A percentile compares a stretch with the other conserved stretches of the same genome.
Evolutionary conservation across 2,329 filamentous ascomycete species (phyloP).

Genomic region (Ophioceras dolichostomum): DNA sequence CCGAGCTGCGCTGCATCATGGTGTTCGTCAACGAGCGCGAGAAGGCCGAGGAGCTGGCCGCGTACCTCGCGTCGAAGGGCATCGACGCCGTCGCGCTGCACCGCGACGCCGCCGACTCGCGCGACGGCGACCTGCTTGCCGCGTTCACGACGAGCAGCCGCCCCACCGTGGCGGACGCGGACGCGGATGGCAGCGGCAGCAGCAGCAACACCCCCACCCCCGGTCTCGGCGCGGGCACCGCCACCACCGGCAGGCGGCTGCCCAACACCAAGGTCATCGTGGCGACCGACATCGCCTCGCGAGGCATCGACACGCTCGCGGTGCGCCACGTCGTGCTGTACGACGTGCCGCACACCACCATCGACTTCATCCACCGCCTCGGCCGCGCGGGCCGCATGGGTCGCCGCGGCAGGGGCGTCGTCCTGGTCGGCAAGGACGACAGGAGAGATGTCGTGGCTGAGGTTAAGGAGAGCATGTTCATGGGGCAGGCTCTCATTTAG

Average conservation of each 20-base stretch:
- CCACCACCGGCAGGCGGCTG: slow-evolving; percentile 32
- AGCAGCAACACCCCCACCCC: slow-evolving; percentile 14
- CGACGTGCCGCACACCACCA: slow-evolving; percentile 94
- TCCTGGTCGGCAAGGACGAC: slow-evolving; percentile 82
- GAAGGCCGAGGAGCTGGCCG: slow-evolving; percentile 59
- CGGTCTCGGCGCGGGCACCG: too few relatives aligned
- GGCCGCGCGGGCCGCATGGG: slow-evolving; percentile 91
- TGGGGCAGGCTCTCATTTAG: slow-evolving; percentile 65
- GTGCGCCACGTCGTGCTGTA: slow-evolving; percentile 89
- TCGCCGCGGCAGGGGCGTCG: slow-evolving; percentile 74
- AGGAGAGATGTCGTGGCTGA: slow-evolving; percentile 83
- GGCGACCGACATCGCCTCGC: slow-evolving; percentile 81
- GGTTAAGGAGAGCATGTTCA: slow-evolving; percentile 81
- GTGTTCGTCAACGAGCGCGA: slow-evolving; percentile 15
- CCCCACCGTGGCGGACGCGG: slow-evolving; percentile 8
- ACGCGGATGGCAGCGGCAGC: slow-evolving; percentile 3
- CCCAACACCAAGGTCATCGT: slow-evolving; percentile 83
- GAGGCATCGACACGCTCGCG: slow-evolving; percentile 87
- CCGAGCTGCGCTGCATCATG: slow-evolving; percentile 63
- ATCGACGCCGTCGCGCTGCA: slow-evolving; percentile 80
- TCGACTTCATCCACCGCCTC: slow-evolving; percentile 95
- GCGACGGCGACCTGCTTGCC: slow-evolving; percentile 64
- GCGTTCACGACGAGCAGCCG: slow-evolving; percentile 52
- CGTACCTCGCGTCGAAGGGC: slow-evolving; percentile 71
- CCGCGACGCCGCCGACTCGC: slow-evolving; percentile 68